Conservation (phyloP, 2,329 filamentous ascomycete genomes). For the Amphichorda felina region DNA sequence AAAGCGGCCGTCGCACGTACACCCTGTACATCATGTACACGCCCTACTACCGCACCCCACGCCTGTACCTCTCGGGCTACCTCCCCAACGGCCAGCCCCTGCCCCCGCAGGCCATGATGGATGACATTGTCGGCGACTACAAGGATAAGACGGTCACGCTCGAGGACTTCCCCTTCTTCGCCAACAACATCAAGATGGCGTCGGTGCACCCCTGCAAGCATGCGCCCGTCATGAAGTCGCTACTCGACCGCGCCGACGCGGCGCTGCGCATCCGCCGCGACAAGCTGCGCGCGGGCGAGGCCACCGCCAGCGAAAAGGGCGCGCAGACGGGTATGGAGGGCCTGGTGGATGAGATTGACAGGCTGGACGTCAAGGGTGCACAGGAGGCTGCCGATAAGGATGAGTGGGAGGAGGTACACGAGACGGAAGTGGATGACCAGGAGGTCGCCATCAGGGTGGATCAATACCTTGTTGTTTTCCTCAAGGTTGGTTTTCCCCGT, state of each 20-base stretch:
- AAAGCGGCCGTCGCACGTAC: slow-evolving; percentile 78
- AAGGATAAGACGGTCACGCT: slow-evolving; percentile 98
- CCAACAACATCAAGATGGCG: slow-evolving; percentile 86
- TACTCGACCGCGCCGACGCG: slow-evolving; percentile 89
- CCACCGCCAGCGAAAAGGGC: slow-evolving; percentile 11
- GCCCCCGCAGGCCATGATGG: slow-evolving; percentile 80
- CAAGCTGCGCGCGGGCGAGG: slow-evolving; percentile 52
- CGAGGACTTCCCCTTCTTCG: slow-evolving; percentile 94
- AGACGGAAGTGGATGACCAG: slow-evolving; percentile 50
- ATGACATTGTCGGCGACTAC: slow-evolving; percentile 92
- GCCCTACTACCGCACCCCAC: slow-evolving; percentile 90
- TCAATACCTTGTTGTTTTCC: slow-evolving; percentile 76
- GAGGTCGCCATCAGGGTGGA: slow-evolving; percentile 79
- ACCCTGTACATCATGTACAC: slow-evolving; percentile 98
- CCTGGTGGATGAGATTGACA: slow-evolving; percentile 68
- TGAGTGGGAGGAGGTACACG: slow-evolving; percentile 55
- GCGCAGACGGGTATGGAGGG: slow-evolving; percentile 61
- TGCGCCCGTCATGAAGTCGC: slow-evolving; percentile 93
- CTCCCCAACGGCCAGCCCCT: slow-evolving; percentile 67
- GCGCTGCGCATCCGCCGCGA: slow-evolving; percentile 80
- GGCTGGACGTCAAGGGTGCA: slow-evolving; percentile 43
- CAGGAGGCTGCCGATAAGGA: slow-evolving; percentile 41
- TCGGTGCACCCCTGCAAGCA: slow-evolving; percentile 96
- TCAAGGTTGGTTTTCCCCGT: slow-evolving; percentile 51
- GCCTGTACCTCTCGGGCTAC: slow-evolving; percentile 91